Base-by-base conservation (phyloP, 805 yeast species). In the Phaffomyces antillensis region DNA sequence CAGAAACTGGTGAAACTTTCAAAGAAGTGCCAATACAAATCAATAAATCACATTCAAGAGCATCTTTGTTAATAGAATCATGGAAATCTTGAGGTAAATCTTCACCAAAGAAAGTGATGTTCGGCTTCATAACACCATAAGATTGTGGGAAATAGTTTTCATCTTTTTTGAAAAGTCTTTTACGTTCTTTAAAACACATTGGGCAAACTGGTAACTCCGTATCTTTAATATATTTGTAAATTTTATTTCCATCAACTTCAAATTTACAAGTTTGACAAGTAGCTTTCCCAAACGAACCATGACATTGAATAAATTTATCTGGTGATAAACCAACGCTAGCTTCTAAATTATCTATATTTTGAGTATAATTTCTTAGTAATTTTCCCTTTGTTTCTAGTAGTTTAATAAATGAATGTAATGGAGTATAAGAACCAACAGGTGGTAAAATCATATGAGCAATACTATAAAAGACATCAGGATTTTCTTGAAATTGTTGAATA, bases 61-160 rank as follows among this genome's bases (percentile, higher is more conserved):
- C 69, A 59, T 90, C 96, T 37, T 73, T 71, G 36, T 69, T 67
- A 26, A 81, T 74, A 28, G 68, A 61, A 39, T 73, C 72, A 53
- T 87, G 90, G 58, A 83, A 89, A 40, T 71, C 63, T 13, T 70
- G 69, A 1, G 96, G 96, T 46, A 89, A 68, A 15, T 81, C 77
- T 61, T 89, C 96, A 15, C 96, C 96, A 54, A 89, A 89, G 58
- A 89, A 89, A 0, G 96, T 88, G 49, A 89, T 89, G 59, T 89
- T 95, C 0, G 97, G 97, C 61, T 90, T 89, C 75, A 86, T 73
- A 3, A 88, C 91, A 15, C 96, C 96, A 59, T 64, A 78, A 9
- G 84, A 74, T 53, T 77, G 75, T 2, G 64, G 63, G 6, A 42
- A 42, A 18, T 26, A 54, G 17, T 54, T 56, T 4, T 54, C 60